Base-by-base conservation (phyloP, 306 rosid genomes). In the Rubus parviflorus region DNA sequence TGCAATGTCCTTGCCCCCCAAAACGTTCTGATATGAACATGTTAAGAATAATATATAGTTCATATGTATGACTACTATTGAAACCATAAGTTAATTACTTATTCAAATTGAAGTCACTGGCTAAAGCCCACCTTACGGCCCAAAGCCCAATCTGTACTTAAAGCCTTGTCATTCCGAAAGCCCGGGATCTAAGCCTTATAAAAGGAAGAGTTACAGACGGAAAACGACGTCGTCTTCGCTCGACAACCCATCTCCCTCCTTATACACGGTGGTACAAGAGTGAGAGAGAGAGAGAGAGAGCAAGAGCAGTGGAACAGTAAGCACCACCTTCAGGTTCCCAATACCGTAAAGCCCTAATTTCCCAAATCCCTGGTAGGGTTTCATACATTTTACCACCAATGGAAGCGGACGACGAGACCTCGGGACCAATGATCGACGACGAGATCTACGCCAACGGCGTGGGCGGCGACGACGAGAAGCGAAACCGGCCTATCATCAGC, bases 381-480 rank as follows among this genome's bases (percentile, higher is more conserved):
- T 81, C 42, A 0, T 8, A 7, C 45, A 3, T 15, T 41, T 35
- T 11, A 38, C 23, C 47, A 16, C 19, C 11, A 35, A 95, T 96
- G 99, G 97, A 93, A 78, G 94, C 84, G 14, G 93, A 89, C 53
- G 97, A 88, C 83, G 93, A 91, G 15, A 88, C 86, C 30, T 85
- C 88, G 3, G 89, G 85, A 5, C 70, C 91, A 23, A 89, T 90
- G 97, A 87, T 90, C 78, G 96, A 92, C 78, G 99, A 92, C 71
- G 99, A 92, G 87, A 85, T 92, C 85, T 85, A 86, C 84, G 80
- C 89, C 66, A 96, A 96, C 87, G 97, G 96, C 37, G 84, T 81
- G 11, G 53, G 47, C 15, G 43, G 46, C 37, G 85, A 86, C 38
- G 93, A 84, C 5, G 88, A 80, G 70, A 84, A 86, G 58, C 94